Evolutionary conservation across 305 asterid genomes (phyloP), one percentile per base, ranked within the genome.

Genomic region (Plantago coronopus): DNA sequence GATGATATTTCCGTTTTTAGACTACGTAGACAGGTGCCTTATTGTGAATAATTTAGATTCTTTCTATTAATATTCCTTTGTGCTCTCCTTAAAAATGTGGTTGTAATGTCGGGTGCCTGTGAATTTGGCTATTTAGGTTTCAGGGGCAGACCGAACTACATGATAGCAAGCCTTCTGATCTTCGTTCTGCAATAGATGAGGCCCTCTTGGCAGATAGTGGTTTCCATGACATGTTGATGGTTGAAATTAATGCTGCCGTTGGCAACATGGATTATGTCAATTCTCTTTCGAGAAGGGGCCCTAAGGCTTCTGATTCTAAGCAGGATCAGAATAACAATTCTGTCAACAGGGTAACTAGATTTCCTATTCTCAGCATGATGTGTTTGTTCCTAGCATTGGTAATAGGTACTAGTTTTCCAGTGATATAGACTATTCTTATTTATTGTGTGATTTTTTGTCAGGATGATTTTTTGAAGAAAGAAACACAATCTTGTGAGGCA

Each of bases 151-250:
- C 86, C 20, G 84, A 83, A 61, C 85, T 94, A 73, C 81, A 84
- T 47, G 97, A 83, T 64, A 85, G 88, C 77, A 86, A 79, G 60
- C 95, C 95, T 10, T 46, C 70, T 73, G 93, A 85, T 70, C 83
- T 89, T 63, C 82, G 88, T 38, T 83, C 96, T 63, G 97, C 99
- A 63, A 89, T 89, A 59, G 97, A 94, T 69, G 99, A 94, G 76
- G 99, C 96, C 17, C 87, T 83, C 71, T 79, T 90, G 38, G 90
- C 93, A 17, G 99, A 89, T 67, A 81, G 72, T 76, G 96, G 95
- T 42, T 81, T 87, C 79, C 76, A 73, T 60, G 99, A 89, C 76
- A 87, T 87, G 97, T 69, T 87, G 83, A 83, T 81, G 88, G 85
- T 83, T 42, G 97, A 87, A 84, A 82, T 93, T 60, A 85, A 80